Evolutionary conservation across 139 green algal species (phyloP), one percentile per base, ranked within the genome.

Genomic region (Chloropicon primus): DNA sequence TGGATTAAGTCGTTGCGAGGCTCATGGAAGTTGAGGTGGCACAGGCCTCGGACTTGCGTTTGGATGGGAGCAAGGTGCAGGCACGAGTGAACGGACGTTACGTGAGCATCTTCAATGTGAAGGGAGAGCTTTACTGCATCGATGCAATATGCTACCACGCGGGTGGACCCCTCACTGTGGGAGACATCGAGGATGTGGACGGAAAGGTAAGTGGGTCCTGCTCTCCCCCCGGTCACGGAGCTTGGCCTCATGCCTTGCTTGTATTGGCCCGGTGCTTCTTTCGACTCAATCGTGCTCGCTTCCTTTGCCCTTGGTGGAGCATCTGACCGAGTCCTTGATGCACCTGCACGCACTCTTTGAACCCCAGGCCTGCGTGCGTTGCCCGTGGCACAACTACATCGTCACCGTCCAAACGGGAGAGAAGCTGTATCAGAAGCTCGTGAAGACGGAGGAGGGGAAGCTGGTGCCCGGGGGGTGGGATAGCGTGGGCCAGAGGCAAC

Each of bases 131-230:
- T 22, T 62, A 75, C 23, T 84, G 77, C 25, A 85, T 91, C n/a
- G 85, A 91, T 77, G 85, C 76, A 27, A 74, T 88, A 0, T 91
- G 87, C 72, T 91, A 85, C 62, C 87, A 91, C 72, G 86, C 86
- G 26, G 86, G 85, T 0, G 86, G 86, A 0, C 86, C 87, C 1
- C 53, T 91, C 77, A 85, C 88, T 73, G 82, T 88, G 27, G 87
- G 87, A 0, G 87, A 91, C 54, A 89, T 91, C 26, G 85, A 91
- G 25, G 83, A 87, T 26, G 22, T 86, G 2, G 71, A 74, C 0
- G 26, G 73, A 3, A 23, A 54, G 2, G n/a, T n/a, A n/a, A n/a
- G n/a, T n/a, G n/a, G n/a, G n/a, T n/a, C n/a, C n/a, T n/a, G n/a
- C n/a, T n/a, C n/a, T n/a, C n/a, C n/a, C n/a, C n/a, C n/a, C n/a